A percentile compares a stretch with the other conserved stretches of the same genome.
These are phyloP conservation scores for Dendrobium officinale DNA, from an alignment of 106 monocot genomes.

Conservation along the genomic window DNA sequence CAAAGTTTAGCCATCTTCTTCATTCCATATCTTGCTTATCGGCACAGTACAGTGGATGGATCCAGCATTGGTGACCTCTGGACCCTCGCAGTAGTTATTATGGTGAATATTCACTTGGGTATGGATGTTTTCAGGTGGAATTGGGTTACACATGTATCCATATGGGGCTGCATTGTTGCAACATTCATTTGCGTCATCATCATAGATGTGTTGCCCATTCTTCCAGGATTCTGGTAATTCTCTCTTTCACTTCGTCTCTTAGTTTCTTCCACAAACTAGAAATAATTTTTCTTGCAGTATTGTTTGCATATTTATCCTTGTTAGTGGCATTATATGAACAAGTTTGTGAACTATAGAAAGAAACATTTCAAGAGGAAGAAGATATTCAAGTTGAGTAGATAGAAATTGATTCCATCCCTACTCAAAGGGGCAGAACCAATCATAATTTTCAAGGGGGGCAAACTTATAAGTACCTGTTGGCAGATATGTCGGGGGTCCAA, in stretches of 20 bases:
- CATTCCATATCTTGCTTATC: slow-evolving; percentile 57
- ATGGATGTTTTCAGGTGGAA: slow-evolving; percentile 86
- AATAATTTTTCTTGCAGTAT: neutral
- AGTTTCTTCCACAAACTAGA: neutral
- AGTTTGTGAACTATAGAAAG: neutral
- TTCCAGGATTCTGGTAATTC: slow-evolving; percentile 70
- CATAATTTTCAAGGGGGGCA: too few species aligned
- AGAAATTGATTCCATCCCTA: too few species aligned
- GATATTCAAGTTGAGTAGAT: neutral
- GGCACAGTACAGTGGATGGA: slow-evolving; percentile 46
- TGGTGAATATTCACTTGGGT: slow-evolving; percentile 72
- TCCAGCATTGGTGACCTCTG: slow-evolving; percentile 74
- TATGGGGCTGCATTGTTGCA: slow-evolving; percentile 71
- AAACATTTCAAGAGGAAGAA: neutral
- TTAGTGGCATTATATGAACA: neutral
- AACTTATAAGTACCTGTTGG: too few species aligned
- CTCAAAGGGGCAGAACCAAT: too few species aligned
- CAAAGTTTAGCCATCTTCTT: slow-evolving; percentile 71
- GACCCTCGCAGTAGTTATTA: slow-evolving; percentile 53
- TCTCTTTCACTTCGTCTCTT: neutral
- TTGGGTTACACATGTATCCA: slow-evolving; percentile 54
- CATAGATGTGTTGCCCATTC: slow-evolving; percentile 44
- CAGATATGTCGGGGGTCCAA: too few species aligned
- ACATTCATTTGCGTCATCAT: slow-evolving; percentile 49
- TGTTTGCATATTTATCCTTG: neutral